Evolutionary conservation across 495 filamentous ascomycete species (phyloP).

Genomic region (Xylaria telfairii): DNA sequence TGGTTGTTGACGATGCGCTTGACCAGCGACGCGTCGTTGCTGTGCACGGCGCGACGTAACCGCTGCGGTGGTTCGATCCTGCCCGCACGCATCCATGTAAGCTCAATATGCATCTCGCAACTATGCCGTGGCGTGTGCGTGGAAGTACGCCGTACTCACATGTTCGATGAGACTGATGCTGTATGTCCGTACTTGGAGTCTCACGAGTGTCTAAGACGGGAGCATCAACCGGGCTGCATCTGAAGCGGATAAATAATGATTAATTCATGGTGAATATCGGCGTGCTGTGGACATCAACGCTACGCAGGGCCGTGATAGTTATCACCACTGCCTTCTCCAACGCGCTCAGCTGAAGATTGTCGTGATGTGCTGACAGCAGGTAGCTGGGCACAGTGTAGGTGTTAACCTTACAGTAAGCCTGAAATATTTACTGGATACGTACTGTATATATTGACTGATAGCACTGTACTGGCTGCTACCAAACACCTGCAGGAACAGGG

Average conservation of each 20-base stretch:
- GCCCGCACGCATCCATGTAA: not conserved
- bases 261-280: no score
- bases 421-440: not conserved
- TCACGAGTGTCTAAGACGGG: no score
- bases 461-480: no score
- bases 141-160: not conserved
- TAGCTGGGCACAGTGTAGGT: not conserved
- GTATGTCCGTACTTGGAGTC: no score
- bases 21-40: constrained; percentile 72
- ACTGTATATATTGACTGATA: not conserved
- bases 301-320: no score
- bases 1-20: constrained; percentile 74
- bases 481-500: no score
- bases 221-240: not conserved
- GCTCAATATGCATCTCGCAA: not conserved
- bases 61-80: constrained; percentile 73
- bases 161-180: not conserved
- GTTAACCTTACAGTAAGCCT: not conserved
- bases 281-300: not conserved
- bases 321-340: not conserved
- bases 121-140: not conserved
- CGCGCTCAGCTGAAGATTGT: not conserved
- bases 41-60: constrained; percentile 74
- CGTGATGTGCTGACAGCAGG: not conserved
- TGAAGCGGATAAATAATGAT: not conserved